A percentile compares a stretch with the other conserved stretches of the same genome.
These are phyloP conservation scores for Chondrus crispus DNA, from an alignment of 23 red algal species.

Conservation along the genomic window DNA sequence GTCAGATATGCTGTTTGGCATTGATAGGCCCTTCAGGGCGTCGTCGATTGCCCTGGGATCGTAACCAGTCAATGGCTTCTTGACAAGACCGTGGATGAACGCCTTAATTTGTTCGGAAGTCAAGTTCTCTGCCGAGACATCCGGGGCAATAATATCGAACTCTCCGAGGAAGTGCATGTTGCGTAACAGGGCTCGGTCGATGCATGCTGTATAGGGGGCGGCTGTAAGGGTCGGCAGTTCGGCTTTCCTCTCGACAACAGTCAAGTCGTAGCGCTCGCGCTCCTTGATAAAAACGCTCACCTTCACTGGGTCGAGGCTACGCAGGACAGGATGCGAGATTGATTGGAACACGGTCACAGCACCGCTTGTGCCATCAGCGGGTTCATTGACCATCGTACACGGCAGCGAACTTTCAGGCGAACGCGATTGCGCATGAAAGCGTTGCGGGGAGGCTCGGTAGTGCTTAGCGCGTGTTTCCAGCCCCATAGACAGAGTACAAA, in stretches of 20 bases:
- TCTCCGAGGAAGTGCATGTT: conserved; percentile 16
- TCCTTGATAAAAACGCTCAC: not conserved
- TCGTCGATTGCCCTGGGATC: not conserved
- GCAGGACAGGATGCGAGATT: not conserved
- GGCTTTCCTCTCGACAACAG: not conserved
- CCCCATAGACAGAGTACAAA: no score
- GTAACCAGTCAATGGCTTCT: not conserved
- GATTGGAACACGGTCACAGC: conserved; percentile 4
- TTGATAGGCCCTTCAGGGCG: not conserved
- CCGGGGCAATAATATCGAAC: not conserved
- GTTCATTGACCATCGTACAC: no score
- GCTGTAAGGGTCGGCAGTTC: not conserved
- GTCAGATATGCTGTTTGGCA: not conserved
- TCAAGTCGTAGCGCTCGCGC: not conserved
- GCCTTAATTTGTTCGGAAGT: not conserved
- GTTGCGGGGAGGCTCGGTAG: no score
- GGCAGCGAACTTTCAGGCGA: no score
- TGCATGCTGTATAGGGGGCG: not conserved
- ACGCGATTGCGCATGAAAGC: no score
- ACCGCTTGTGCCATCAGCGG: no score
- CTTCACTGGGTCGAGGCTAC: not conserved
- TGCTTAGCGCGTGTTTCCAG: no score
- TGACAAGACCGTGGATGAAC: not conserved
- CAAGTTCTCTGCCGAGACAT: not conserved
- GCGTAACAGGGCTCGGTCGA: not conserved